Evolutionary conservation across 2,329 filamentous ascomycete genomes (phyloP).

Genomic region (Aspergillus fumigatiaffinis): DNA sequence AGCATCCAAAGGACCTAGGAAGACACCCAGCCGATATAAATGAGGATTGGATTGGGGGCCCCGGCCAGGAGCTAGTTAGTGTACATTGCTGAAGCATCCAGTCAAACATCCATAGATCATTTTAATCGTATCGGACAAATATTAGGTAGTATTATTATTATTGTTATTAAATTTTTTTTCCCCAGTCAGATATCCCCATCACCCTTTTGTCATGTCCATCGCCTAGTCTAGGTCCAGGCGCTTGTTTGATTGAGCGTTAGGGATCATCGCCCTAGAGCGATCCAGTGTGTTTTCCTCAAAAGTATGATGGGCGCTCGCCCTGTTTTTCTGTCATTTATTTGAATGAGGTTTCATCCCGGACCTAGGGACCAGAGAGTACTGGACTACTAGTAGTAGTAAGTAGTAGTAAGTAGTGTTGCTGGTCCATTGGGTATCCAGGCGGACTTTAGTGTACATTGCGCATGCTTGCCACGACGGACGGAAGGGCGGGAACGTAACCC

Average conservation of each 20-base stretch:
- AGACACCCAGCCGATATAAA: background rate
- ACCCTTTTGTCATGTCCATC: background rate
- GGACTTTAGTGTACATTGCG: background rate
- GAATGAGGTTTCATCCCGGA: background rate
- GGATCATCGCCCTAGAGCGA: background rate
- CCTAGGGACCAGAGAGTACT: background rate
- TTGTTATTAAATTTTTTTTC: background rate
- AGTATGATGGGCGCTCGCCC: background rate
- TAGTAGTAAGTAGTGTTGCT: background rate
- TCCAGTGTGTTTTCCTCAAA: background rate
- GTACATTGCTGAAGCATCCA: background rate
- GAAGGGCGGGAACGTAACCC: slow-evolving; percentile 8
- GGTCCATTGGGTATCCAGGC: slow-evolving; percentile 7
- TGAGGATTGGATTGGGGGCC: background rate
- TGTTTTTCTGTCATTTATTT: background rate
- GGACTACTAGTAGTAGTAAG: background rate
- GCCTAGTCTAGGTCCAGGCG: background rate
- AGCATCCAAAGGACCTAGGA: background rate
- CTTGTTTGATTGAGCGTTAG: no score
- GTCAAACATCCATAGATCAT: background rate
- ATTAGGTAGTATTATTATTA: background rate
- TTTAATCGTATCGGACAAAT: background rate
- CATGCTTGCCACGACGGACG: slow-evolving; percentile 16
- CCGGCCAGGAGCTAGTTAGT: background rate
- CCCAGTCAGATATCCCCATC: background rate